Evolutionary conservation across 768 basidiomycete species (phyloP), one percentile per base, ranked within the genome.

Genomic region (Mycena venus): DNA sequence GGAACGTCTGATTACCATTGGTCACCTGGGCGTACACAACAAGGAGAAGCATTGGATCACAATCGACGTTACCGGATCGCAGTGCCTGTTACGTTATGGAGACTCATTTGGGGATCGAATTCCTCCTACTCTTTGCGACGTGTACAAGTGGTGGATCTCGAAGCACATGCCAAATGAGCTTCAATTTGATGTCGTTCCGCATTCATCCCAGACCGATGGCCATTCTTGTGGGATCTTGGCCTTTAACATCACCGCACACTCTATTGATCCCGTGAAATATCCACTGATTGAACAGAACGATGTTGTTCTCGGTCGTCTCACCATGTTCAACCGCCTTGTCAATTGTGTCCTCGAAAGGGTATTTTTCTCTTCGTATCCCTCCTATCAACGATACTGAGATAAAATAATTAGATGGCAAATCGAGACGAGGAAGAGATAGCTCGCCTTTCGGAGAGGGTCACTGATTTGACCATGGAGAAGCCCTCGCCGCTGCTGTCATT

Each of bases 31-130:
- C 4, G 44, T 9, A 5, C 42, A 47, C 21, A 38, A 51, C 31
- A 27, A 60, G 23, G 11, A 49, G 15, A 69, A 69, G 31, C 68
- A 69, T 15, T 69, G 68, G 68, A 32, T 60, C 14, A n/a, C 68
- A 4, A 47, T 69, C n/a, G 56, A 69, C 14, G 58, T 60, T 4
- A 31, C 60, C 17, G 68, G 68, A 8, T 8, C n/a, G 10, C 4
- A 60, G 58, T n/a, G 9, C 32, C 9, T 34, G n/a, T 25, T 60
- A 1, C 36, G 23, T 6, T 60, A 60, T 14, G 58, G 36, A 5
- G 58, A 60, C 36, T 60, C 58, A 15, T 40, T 60, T n/a, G n/a
- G 9, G 36, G 36, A 40, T 6, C n/a, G 34, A 6, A 31, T 63
- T 31, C 61, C 61, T 9, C 25, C 36, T 3, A 29, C 4, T 19